Percentiles rank a stretch among this genome's conserved stretches.
phyloP scores from a whole-genome alignment of 805 yeast genomes.

The Yamadazyma kitorensis region DNA sequence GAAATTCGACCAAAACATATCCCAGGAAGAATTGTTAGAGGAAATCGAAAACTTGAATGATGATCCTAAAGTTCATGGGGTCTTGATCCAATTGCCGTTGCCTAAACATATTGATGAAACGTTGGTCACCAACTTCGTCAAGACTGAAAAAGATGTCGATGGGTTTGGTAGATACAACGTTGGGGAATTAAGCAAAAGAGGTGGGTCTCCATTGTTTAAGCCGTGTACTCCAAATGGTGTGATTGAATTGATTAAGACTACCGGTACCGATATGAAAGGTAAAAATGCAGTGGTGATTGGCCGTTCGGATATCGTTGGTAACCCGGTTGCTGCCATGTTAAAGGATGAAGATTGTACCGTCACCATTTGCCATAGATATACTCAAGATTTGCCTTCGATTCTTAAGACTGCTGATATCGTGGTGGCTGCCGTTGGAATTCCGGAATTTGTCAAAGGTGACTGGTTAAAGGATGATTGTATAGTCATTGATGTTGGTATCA shows the following conservation, averaged over 20 bases:
- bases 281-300: conserved; percentile 89
- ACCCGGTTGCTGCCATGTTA: conserved; percentile 84
- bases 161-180: conserved; percentile 88
- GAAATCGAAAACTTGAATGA: conserved; percentile 63
- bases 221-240: conserved; percentile 98
- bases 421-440: conserved; percentile 87
- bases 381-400: conserved; percentile 54
- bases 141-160: conserved; percentile 85
- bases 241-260: conserved; percentile 70
- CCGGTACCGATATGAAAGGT: conserved; percentile 69
- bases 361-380: conserved; percentile 77
- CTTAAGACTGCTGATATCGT: conserved; percentile 79
- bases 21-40: conserved; percentile 59
- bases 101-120: conserved; percentile 68
- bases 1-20: conserved; percentile 59
- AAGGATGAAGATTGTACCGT: conserved; percentile 84
- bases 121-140: conserved; percentile 75
- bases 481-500: conserved; percentile 82
- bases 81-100: conserved; percentile 81
- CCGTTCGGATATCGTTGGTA: conserved; percentile 93
- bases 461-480: conserved; percentile 70
- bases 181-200: conserved; percentile 86
- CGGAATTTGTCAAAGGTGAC: conserved; percentile 80
- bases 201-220: conserved; percentile 76
- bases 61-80: conserved; percentile 78